Evolutionary conservation across 495 filamentous ascomycete species (phyloP).

Genomic region (Extremus antarcticus): DNA sequence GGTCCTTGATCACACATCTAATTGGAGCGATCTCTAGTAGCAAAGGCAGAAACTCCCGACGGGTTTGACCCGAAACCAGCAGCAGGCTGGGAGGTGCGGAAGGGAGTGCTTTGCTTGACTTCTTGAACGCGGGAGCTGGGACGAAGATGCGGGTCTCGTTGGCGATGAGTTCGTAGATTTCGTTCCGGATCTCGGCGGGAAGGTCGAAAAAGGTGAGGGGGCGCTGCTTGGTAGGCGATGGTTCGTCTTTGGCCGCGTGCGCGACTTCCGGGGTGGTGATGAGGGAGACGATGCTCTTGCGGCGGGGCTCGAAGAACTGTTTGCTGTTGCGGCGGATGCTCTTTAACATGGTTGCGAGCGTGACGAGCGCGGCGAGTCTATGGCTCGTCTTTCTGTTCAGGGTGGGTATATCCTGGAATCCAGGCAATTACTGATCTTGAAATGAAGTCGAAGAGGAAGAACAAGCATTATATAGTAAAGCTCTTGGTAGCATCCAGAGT

Average conservation of each 20-base stretch:
- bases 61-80: constrained; percentile 7
- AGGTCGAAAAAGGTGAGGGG: constrained; percentile 16
- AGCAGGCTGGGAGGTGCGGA: constrained; percentile 4
- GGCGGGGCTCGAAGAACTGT: background rate
- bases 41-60: constrained; percentile 13
- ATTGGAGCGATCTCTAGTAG: constrained; percentile 9
- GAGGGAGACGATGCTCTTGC: background rate
- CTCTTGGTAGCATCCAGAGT: too few relatives aligned
- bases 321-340: constrained; percentile 1
- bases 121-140: constrained; percentile 1
- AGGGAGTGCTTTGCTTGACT: background rate
- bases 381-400: too few relatives aligned
- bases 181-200: constrained; percentile 16
- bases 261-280: background rate
- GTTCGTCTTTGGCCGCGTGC: background rate
- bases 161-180: constrained; percentile 10
- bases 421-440: too few relatives aligned
- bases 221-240: background rate
- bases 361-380: too few relatives aligned
- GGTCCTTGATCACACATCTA: constrained; percentile 7
- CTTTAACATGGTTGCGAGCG: background rate
- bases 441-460: too few relatives aligned
- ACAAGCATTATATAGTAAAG: too few relatives aligned
- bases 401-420: too few relatives aligned
- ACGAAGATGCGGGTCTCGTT: constrained; percentile 1